Conservation (phyloP, 1,139 yeast species). For the Dujonia santamariae region DNA sequence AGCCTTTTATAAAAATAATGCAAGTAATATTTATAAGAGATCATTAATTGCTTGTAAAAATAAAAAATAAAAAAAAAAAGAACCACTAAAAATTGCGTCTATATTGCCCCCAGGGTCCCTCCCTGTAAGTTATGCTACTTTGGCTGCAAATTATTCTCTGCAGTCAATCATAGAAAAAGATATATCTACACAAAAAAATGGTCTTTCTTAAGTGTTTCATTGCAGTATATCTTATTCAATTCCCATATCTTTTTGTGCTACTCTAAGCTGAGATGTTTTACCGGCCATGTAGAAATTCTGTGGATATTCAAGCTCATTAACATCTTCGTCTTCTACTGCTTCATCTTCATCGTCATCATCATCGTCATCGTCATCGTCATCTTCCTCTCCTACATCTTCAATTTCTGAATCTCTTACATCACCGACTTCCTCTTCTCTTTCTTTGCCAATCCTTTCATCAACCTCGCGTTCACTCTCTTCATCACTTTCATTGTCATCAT, state of each 20-base stretch:
- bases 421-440: constrained; percentile 3
- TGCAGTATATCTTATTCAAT: not conserved
- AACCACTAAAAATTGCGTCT: too few relatives aligned
- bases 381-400: constrained; percentile 4
- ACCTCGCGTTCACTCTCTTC: not conserved
- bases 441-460: constrained; percentile 4
- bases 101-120: too few relatives aligned
- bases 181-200: too few relatives aligned
- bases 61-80: too few relatives aligned
- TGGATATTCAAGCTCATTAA: constrained; percentile 1
- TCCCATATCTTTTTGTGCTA: constrained; percentile 2
- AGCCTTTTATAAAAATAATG: too few relatives aligned
- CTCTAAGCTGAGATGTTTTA: constrained; percentile 1
- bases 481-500: constrained; percentile 6
- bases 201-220: constrained; percentile 1
- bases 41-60: too few relatives aligned
- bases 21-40: too few relatives aligned
- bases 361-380: constrained; percentile 5
- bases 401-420: too few relatives aligned
- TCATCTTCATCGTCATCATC: constrained; percentile 1
- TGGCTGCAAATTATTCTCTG: too few relatives aligned
- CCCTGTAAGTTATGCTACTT: too few relatives aligned
- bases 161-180: too few relatives aligned
- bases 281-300: constrained; percentile 3
- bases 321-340: constrained; percentile 3